phyloP scores from a whole-genome alignment of 1,284 basidiomycete species.

The Cutaneotrichosporon cutaneum region DNA sequence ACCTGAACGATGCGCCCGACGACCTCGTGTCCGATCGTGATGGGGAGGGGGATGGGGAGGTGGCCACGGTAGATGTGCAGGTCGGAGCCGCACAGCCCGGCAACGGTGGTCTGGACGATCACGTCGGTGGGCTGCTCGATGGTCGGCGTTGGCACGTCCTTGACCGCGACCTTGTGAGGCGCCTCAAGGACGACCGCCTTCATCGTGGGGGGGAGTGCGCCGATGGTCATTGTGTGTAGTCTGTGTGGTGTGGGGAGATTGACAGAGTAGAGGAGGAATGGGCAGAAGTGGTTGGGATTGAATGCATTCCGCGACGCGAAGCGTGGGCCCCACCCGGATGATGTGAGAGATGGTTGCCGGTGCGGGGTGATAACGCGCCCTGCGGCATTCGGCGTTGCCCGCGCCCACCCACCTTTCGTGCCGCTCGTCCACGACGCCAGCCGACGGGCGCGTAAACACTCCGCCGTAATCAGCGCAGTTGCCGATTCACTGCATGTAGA shows the following conservation, averaged over 20 bases:
- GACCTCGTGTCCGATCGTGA: slow-evolving; percentile 70
- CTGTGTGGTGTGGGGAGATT: neutral
- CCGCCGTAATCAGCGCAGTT: neutral
- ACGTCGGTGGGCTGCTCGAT: slow-evolving; percentile 36
- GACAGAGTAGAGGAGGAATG: neutral
- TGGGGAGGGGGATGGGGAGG: slow-evolving; percentile 36
- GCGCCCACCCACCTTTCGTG: too few species aligned
- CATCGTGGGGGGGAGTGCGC: slow-evolving; percentile 32
- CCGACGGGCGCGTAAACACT: neutral
- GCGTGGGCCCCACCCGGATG: neutral
- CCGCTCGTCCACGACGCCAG: too few species aligned
- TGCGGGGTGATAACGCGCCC: neutral
- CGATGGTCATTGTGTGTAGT: slow-evolving; percentile 12
- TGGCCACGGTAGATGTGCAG: slow-evolving; percentile 73
- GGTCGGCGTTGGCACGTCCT: slow-evolving; percentile 37
- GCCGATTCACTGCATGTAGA: neutral
- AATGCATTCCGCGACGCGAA: neutral
- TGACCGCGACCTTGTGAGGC: slow-evolving; percentile 31
- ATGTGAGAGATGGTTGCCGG: neutral
- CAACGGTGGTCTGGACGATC: slow-evolving; percentile 37
- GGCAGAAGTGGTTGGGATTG: neutral
- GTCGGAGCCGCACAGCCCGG: slow-evolving; percentile 63
- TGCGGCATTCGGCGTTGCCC: neutral
- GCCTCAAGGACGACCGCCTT: slow-evolving; percentile 41
- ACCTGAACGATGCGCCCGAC: slow-evolving; percentile 73